Evolutionary conservation across 2,329 filamentous ascomycete species (phyloP), one percentile per base, ranked within the genome.

Genomic region (Aulographum hederae): DNA sequence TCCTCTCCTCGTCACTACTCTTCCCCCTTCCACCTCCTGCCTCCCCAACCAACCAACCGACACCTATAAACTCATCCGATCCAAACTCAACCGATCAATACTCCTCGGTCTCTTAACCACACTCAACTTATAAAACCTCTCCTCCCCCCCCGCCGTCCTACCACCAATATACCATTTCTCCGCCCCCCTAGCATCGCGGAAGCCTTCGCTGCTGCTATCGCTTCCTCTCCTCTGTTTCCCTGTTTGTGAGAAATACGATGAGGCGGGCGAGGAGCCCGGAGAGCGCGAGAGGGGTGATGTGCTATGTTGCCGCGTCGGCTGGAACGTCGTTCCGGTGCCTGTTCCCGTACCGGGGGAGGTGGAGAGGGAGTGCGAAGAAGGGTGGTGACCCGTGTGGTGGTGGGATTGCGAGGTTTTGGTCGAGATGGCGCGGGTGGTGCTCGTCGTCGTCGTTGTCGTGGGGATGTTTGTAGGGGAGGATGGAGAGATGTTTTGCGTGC

Each of bases 141-240:
- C 78, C 45, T 85, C 78, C n/a, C 78, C 78, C 2, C 57, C 65
- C 1, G 78, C 76, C 18, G 78, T 84, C 46, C 76, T 60, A 5
- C 78, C 78, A 15, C 78, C 78, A 33, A 85, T 78, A 45, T 84
- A 85, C 75, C 78, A 81, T 54, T 79, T 82, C 40, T 85, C 78
- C 2, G 69, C 67, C 2, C 74, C 76, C 30, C 72, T 52, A 21
- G 73, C 73, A 38, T 84, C 78, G 32, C 76, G 61, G 50, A 84
- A 84, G 2, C 78, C 78, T 45, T 84, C 78, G 32, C 66, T 73
- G 39, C 69, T 77, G 51, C 73, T 80, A 42, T 84, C 78, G 41
- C 75, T 81, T 17, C 77, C 78, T 34, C 78, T 63, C 34, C 76
- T 61, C 42, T 48, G 45, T 34, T 52, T 27, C 18, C 28, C 34